Percentiles rank a stretch among this genome's conserved stretches.
phyloP scores from a whole-genome alignment of 257 asterid genomes.

The Fraxinus excelsior region DNA sequence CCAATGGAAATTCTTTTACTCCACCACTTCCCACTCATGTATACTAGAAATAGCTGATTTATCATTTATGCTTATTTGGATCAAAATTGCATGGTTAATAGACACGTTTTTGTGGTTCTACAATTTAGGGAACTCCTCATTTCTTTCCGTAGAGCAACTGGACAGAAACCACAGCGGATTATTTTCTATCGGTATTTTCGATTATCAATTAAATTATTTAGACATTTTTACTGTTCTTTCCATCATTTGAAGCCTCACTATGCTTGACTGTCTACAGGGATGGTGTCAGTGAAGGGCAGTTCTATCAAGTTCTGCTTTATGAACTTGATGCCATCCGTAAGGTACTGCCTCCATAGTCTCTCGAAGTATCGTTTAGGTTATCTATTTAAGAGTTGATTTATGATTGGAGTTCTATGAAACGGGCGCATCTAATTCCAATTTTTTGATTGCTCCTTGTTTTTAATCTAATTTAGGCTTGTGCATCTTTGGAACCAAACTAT shows the following conservation, averaged over 20 bases:
- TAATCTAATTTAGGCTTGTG: constrained; percentile 68
- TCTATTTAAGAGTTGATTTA: not conserved
- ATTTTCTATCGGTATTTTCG: constrained; percentile 76
- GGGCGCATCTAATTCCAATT: not conserved
- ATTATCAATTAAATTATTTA: not conserved
- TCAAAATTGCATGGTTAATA: not conserved
- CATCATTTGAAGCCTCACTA: constrained; percentile 5
- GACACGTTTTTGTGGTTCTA: constrained; percentile 7
- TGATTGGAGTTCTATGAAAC: not conserved
- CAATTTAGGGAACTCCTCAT: constrained; percentile 75
- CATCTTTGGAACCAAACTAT: constrained; percentile 86
- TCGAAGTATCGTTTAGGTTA: not conserved
- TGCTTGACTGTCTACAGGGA: constrained; percentile 47
- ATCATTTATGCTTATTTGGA: not conserved
- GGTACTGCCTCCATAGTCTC: constrained; percentile 39
- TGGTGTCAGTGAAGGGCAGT: constrained; percentile 98
- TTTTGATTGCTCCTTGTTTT: not conserved
- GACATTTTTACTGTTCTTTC: not conserved
- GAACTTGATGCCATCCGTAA: constrained; percentile 96
- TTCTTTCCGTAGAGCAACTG: constrained; percentile 88
- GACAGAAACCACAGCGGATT: constrained; percentile 82
- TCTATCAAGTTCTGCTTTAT: constrained; percentile 83
- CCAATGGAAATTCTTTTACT: not conserved
- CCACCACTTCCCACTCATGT: not conserved
- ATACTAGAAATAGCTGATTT: not conserved